Conservation (phyloP, 495 filamentous ascomycete species). For the Penicillium flavigenum region DNA sequence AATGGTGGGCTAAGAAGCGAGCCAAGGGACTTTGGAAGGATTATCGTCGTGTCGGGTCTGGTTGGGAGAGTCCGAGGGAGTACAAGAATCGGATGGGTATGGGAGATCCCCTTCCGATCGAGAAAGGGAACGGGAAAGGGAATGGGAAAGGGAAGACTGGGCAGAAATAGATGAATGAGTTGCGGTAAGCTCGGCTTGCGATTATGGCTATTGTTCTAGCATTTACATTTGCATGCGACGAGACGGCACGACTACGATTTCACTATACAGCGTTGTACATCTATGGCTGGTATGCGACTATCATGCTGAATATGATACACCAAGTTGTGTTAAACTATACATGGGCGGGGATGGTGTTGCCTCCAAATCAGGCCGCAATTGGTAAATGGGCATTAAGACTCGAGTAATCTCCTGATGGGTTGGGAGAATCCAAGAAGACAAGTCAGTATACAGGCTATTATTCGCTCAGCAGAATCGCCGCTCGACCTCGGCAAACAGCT, state of each 20-base stretch:
- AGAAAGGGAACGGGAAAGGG: constrained; percentile 15
- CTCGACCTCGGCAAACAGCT: constrained; percentile 77
- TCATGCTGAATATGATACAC: constrained; percentile 22
- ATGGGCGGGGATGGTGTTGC: constrained; percentile 1
- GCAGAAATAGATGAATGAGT: constrained; percentile 24
- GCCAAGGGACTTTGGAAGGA: constrained; percentile 78
- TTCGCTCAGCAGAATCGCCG: constrained; percentile 59
- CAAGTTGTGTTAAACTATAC: constrained; percentile 19
- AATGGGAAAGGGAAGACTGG: constrained; percentile 40
- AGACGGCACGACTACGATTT: constrained; percentile 14
- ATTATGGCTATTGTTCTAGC: background rate
- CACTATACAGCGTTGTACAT: constrained; percentile 5
- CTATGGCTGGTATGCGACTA: background rate
- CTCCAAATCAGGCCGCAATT: constrained; percentile 4
- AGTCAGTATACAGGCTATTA: constrained; percentile 23
- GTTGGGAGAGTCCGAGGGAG: constrained; percentile 74
- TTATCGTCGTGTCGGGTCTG: constrained; percentile 37
- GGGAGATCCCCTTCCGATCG: constrained; percentile 25
- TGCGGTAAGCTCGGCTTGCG: constrained; percentile 2
- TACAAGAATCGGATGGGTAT: constrained; percentile 71
- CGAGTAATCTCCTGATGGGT: background rate
- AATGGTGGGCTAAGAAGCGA: constrained; percentile 65
- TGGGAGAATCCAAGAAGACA: constrained; percentile 4
- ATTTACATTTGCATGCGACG: constrained; percentile 17
- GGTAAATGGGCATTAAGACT: constrained; percentile 19